These are phyloP conservation scores for Zygnema circumcarinatum DNA, from an alignment of 139 green algal species.

Conservation along the genomic window DNA sequence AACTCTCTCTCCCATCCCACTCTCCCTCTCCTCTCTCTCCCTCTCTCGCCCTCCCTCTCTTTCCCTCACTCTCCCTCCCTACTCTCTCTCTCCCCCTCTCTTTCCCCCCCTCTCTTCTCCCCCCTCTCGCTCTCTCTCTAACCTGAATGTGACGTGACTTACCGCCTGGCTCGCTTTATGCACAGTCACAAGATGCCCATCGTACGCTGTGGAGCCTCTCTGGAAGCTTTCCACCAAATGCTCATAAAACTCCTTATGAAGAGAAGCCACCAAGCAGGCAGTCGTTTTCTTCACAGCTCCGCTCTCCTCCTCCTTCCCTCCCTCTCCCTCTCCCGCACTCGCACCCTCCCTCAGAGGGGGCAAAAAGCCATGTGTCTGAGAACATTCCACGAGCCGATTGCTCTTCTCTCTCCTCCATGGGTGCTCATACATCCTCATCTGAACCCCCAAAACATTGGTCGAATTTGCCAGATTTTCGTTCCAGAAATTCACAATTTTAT, in stretches of 20 bases:
- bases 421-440: background rate
- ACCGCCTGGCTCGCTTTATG: background rate
- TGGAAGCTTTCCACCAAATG: background rate
- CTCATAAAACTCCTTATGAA: background rate
- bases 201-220: background rate
- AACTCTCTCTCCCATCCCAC: no score
- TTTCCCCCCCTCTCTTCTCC: no score
- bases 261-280: background rate
- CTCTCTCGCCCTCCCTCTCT: no score
- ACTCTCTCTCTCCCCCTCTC: no score
- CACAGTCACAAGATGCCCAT: background rate
- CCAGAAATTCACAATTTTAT: background rate
- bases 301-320: background rate
- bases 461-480: background rate
- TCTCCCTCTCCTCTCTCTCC: no score
- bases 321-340: background rate
- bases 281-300: background rate
- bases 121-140: no score
- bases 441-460: constrained; percentile 1
- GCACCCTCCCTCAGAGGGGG: background rate
- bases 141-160: background rate
- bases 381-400: background rate
- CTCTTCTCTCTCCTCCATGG: background rate
- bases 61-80: no score
- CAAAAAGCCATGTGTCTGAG: background rate